Percentiles rank a stretch among this genome's conserved stretches.
Evolutionary conservation across 306 rosid genomes (phyloP).

Genomic region (Senna siamea): DNA sequence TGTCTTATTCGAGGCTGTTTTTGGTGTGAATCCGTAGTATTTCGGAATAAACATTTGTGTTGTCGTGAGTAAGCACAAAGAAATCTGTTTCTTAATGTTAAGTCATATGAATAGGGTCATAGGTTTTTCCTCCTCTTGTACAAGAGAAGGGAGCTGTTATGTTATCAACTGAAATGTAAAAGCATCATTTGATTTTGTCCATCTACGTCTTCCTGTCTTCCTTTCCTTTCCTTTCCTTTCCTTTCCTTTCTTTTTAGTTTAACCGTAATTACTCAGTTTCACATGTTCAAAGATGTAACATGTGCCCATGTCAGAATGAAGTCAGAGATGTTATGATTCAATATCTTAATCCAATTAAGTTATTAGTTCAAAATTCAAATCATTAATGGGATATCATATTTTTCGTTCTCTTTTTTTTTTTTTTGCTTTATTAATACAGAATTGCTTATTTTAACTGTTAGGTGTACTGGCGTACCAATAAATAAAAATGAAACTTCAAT

Average conservation of each 20-base stretch:
- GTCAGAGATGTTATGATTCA: too few species aligned
- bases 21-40: not conserved
- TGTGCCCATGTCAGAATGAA: too few species aligned
- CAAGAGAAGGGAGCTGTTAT: slow-evolving; percentile 8
- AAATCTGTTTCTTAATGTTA: not conserved
- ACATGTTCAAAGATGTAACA: too few species aligned
- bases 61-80: slow-evolving; percentile 32
- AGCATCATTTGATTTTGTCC: slow-evolving; percentile 14
- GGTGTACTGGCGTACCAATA: too few species aligned
- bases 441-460: too few species aligned
- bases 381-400: too few species aligned
- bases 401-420: too few species aligned
- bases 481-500: too few species aligned
- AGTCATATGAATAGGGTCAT: not conserved
- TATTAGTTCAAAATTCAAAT: too few species aligned
- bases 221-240: too few species aligned
- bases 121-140: slow-evolving; percentile 36
- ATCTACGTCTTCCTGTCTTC: not conserved
- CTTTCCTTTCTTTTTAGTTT: not conserved
- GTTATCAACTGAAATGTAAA: slow-evolving; percentile 12
- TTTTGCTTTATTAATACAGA: too few species aligned
- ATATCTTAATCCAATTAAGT: too few species aligned
- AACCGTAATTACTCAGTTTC: not conserved
- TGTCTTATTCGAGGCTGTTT: slow-evolving; percentile 30
- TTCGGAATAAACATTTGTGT: slow-evolving; percentile 44